phyloP scores from a whole-genome alignment of 164 flowering plant species.

The Santalum album region DNA sequence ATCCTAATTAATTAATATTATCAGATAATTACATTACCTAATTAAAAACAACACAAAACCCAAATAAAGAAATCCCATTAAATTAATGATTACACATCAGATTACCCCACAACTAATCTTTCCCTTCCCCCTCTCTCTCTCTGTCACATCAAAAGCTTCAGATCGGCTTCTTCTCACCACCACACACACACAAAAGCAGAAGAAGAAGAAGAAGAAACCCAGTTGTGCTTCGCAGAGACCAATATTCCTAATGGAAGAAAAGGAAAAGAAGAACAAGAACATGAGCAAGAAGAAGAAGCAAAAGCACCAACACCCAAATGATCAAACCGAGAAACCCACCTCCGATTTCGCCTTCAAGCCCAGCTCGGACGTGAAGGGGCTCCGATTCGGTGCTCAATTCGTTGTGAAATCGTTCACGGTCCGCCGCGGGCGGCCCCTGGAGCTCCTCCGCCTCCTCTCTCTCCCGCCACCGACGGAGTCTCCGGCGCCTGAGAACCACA shows the following conservation, averaged over 20 bases:
- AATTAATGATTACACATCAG: too few relatives aligned
- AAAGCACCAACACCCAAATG: slow-evolving; percentile 45
- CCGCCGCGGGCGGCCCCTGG: slow-evolving; percentile 56
- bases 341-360: slow-evolving; percentile 59
- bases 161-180: too few relatives aligned
- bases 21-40: too few relatives aligned
- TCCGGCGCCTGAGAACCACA: slow-evolving; percentile 6
- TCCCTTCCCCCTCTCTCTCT: too few relatives aligned
- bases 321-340: slow-evolving; percentile 34
- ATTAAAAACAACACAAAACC: too few relatives aligned
- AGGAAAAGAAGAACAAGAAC: slow-evolving; percentile 35
- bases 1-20: too few relatives aligned
- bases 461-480: slow-evolving; percentile 21
- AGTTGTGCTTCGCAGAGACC: too few relatives aligned
- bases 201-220: slow-evolving; percentile 34
- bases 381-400: slow-evolving; percentile 80
- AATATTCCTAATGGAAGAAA: slow-evolving; percentile 22
- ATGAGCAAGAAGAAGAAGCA: slow-evolving; percentile 47
- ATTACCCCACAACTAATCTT: too few relatives aligned
- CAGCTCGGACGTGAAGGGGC: slow-evolving; percentile 64
- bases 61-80: too few relatives aligned
- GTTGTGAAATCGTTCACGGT: slow-evolving; percentile 82
- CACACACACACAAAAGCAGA: slow-evolving; percentile 19
- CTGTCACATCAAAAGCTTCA: too few relatives aligned
- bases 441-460: slow-evolving; percentile 59